Conservation (phyloP, 2,329 filamentous ascomycete species). For the Aspergillus latus region DNA sequence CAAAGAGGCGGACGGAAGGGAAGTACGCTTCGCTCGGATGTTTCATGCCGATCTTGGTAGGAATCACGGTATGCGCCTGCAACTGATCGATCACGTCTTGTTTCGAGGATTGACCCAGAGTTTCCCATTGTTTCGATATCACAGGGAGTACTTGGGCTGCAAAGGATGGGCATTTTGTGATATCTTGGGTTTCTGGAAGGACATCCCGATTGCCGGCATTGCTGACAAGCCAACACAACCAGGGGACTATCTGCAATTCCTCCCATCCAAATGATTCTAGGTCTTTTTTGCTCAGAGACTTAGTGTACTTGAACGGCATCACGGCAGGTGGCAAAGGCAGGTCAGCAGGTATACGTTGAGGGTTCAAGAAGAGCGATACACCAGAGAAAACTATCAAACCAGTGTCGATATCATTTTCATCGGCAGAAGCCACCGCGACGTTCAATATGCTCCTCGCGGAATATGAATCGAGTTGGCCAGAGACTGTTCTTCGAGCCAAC, state of each 20-base stretch:
- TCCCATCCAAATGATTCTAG: constrained; percentile 83
- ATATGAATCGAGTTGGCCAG: constrained; percentile 68
- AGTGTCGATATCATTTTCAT: constrained; percentile 58
- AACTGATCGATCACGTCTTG: constrained; percentile 65
- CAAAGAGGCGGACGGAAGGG: constrained; percentile 87
- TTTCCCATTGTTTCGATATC: constrained; percentile 87
- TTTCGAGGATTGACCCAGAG: constrained; percentile 66
- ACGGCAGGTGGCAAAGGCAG: constrained; percentile 78
- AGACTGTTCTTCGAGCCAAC: constrained; percentile 70
- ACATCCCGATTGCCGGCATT: constrained; percentile 58
- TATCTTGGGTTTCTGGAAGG: constrained; percentile 62
- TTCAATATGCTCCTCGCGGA: constrained; percentile 71
- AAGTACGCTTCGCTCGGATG: constrained; percentile 87
- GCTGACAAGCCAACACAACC: constrained; percentile 79
- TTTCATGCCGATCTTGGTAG: constrained; percentile 87
- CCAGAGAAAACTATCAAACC: constrained; percentile 74
- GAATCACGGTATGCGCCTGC: constrained; percentile 71
- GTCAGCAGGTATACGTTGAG: constrained; percentile 75
- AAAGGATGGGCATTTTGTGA: constrained; percentile 72
- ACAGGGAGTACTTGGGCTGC: constrained; percentile 74
- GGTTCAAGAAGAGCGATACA: constrained; percentile 72
- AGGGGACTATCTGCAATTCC: constrained; percentile 78
- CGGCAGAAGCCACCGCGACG: constrained; percentile 62
- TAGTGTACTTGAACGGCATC: constrained; percentile 81
- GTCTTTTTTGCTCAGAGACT: constrained; percentile 63